Base-by-base conservation (phyloP, 1,284 basidiomycete species). In the Hortiboletus rubellus region DNA sequence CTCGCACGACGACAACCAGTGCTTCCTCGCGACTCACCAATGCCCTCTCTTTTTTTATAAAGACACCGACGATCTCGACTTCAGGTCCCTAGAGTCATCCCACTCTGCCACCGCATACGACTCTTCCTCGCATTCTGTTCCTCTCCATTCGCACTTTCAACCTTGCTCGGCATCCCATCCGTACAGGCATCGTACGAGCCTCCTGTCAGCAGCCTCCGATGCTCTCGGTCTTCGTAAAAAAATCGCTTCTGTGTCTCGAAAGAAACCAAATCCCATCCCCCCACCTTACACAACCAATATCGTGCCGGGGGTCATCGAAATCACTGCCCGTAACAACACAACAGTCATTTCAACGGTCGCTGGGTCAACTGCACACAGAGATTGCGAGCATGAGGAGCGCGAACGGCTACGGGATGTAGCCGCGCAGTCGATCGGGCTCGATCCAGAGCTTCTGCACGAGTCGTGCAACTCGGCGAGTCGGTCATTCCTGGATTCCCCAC, bases 221-320 rank as follows among this genome's bases (percentile, higher is more conserved):
- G 79, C 79, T 0, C 67, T 87, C 34, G 67, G 72, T 55, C 80
- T 84, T 54, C 77, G 79, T 33, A 77, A 77, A 44, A 79, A 77
- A 55, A 69, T 75, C 33, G 76, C 77, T 18, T 72, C 76, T 46
- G 72, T 77, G 52, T 77, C 71, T 45, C 74, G 73, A 55, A 76
- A 77, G 60, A 80, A 78, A 60, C 67, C 68, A 41, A 63, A 65
- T 43, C 59, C 74, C 64, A 61, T 70, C 73, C 42, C 69, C 45
- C 18, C 66, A 15, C 59, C 68, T 24, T 42, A 58, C n/a, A 37
- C 68, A 5, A 36, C 60, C 1, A 67, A 83, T 43, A 70, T 86
- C 34, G 74, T 87, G 51, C 82, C 86, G 9, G 86, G 82, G 46
- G 86, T 90, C 52, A 87, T 91, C 52, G 88, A 91, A 68, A 89